These are phyloP conservation scores for Penicillium bovifimosum DNA, from an alignment of 495 filamentous ascomycete genomes.

Conservation along the genomic window DNA sequence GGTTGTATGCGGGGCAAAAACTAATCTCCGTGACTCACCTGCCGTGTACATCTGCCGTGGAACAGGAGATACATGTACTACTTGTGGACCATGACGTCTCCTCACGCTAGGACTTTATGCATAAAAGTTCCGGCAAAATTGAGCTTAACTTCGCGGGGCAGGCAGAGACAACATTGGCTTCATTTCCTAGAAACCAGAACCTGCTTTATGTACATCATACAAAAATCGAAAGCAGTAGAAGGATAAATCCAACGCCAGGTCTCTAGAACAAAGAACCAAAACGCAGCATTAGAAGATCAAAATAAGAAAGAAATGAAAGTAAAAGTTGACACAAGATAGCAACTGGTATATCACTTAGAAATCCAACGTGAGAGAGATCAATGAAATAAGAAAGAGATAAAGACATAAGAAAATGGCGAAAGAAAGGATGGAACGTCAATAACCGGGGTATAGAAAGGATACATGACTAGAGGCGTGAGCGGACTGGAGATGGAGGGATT, in stretches of 20 bases:
- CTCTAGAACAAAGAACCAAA: not conserved
- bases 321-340: slow-evolving; percentile 1
- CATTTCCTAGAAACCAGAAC: slow-evolving; percentile 12
- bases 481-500: slow-evolving; percentile 8
- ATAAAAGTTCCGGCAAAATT: too few species aligned
- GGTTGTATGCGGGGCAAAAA: too few species aligned
- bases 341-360: slow-evolving; percentile 7
- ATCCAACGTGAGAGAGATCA: slow-evolving; percentile 4
- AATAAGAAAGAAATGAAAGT: slow-evolving; percentile 1
- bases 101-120: too few species aligned
- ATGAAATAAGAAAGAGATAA: not conserved
- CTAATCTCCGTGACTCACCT: not conserved
- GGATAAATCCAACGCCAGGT: slow-evolving; percentile 3
- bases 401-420: slow-evolving; percentile 6
- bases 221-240: slow-evolving; percentile 4
- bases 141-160: not conserved
- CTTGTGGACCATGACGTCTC: not conserved
- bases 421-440: slow-evolving; percentile 12
- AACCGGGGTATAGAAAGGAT: slow-evolving; percentile 23
- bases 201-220: slow-evolving; percentile 22
- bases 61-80: not conserved
- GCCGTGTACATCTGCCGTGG: not conserved
- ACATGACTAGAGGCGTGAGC: slow-evolving; percentile 15
- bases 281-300: not conserved
- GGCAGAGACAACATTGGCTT: slow-evolving; percentile 5